Percentiles rank a stretch among this genome's conserved stretches.
Conservation (phyloP, 345 rosid species). For the Rhodomyrtus tomentosa region DNA sequence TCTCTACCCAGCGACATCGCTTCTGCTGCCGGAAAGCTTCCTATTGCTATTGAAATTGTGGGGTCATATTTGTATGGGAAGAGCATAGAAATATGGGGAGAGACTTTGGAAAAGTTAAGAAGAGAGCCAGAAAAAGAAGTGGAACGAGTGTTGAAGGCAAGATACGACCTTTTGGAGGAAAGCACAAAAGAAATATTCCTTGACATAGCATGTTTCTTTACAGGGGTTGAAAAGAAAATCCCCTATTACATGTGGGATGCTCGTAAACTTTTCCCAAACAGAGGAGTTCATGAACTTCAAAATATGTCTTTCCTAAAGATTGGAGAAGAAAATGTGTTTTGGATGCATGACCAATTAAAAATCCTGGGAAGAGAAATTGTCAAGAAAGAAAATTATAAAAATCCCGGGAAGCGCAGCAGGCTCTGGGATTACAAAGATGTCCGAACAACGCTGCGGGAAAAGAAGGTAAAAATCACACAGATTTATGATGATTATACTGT, state of each 20-base stretch:
- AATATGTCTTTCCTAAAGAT: neutral
- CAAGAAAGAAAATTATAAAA: neutral
- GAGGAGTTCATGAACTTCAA: neutral
- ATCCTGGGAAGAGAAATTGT: neutral
- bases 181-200: neutral
- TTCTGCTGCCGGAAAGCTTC: neutral
- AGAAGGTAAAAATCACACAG: too few species aligned
- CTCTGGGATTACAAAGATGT: neutral
- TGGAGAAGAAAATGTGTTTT: neutral
- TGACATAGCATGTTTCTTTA: neutral
- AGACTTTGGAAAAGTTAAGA: neutral
- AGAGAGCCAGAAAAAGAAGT: neutral
- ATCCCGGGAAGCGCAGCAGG: accelerated
- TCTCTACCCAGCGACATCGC: neutral
- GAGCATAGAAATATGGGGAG: neutral
- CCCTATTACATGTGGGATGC: neutral
- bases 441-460: neutral
- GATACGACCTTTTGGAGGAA: accelerated
- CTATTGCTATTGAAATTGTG: neutral
- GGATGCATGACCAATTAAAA: neutral
- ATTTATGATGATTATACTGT: neutral
- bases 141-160: neutral
- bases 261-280: neutral
- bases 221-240: neutral
- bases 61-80: neutral